Conservation (phyloP, 345 rosid genomes). For the Pelargonium nanum region DNA sequence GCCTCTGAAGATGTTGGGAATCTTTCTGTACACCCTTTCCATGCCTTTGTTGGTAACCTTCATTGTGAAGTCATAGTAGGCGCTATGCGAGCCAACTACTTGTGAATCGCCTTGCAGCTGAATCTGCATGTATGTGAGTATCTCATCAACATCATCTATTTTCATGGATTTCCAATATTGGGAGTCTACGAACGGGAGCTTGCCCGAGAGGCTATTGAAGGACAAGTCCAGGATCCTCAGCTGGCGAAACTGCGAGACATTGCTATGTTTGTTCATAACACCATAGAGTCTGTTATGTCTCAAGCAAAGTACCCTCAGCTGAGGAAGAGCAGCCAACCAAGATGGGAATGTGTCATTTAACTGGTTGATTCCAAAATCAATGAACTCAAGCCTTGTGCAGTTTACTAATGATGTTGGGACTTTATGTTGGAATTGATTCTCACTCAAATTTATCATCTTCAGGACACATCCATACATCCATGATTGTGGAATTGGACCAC, state of each 20-base stretch:
- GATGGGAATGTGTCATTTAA: neutral
- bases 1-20: conserved; percentile 1
- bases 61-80: neutral
- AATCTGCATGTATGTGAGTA: neutral
- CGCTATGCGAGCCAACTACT: neutral
- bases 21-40: neutral
- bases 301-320: conserved; percentile 9
- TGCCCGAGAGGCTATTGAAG: neutral
- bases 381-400: neutral
- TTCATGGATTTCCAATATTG: conserved; percentile 6
- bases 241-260: neutral
- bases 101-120: neutral
- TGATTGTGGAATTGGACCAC: conserved; percentile 8
- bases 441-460: conserved; percentile 13
- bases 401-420: conserved; percentile 12
- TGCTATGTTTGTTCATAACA: neutral
- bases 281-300: conserved; percentile 8
- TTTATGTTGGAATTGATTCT: conserved; percentile 7
- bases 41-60: conserved; percentile 3
- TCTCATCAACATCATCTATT: neutral
- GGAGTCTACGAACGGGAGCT: neutral
- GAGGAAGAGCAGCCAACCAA: conserved; percentile 9
- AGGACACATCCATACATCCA: neutral
- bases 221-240: neutral
- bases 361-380: conserved; percentile 1